Evolutionary conservation across 768 basidiomycete species (phyloP).

Genomic region (Baorangia bicolor): DNA sequence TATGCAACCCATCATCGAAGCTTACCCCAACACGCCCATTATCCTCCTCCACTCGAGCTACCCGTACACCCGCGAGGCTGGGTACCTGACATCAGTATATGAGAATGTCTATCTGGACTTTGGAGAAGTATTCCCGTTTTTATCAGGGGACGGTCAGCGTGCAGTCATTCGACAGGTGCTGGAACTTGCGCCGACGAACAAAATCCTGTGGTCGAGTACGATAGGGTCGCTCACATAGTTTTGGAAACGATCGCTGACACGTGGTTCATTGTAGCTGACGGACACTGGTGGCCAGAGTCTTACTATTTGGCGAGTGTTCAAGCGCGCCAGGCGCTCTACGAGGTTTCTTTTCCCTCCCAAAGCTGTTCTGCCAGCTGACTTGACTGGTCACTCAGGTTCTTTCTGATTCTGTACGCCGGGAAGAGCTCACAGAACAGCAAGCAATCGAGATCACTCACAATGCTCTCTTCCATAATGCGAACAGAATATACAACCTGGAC

Average conservation of each 20-base stretch:
- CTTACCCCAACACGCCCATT: constrained; percentile 56
- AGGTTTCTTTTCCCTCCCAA: constrained; percentile 37
- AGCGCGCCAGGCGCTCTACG: constrained; percentile 58
- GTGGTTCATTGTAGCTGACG: constrained; percentile 15
- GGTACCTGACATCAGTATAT: constrained; percentile 71
- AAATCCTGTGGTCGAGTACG: constrained; percentile 80
- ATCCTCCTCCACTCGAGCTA: constrained; percentile 78
- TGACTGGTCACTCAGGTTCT: constrained; percentile 58
- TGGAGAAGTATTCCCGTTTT: constrained; percentile 72
- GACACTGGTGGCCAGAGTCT: constrained; percentile 66
- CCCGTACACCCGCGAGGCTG: constrained; percentile 75
- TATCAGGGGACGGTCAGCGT: constrained; percentile 64
- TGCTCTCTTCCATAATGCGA: constrained; percentile 67
- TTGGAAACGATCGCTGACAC: not conserved
- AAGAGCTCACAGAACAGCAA: constrained; percentile 53
- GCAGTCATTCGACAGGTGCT: constrained; percentile 58
- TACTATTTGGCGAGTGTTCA: constrained; percentile 69
- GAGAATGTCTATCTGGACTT: constrained; percentile 77
- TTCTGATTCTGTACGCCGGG: constrained; percentile 42
- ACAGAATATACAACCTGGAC: constrained; percentile 57
- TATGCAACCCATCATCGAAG: constrained; percentile 67
- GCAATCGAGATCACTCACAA: constrained; percentile 54
- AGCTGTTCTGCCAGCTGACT: constrained; percentile 45
- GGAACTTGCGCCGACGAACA: constrained; percentile 73
- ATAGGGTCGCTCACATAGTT: not conserved